phyloP scores from a whole-genome alignment of 441 rosid genomes.

The Erodium texanum region DNA sequence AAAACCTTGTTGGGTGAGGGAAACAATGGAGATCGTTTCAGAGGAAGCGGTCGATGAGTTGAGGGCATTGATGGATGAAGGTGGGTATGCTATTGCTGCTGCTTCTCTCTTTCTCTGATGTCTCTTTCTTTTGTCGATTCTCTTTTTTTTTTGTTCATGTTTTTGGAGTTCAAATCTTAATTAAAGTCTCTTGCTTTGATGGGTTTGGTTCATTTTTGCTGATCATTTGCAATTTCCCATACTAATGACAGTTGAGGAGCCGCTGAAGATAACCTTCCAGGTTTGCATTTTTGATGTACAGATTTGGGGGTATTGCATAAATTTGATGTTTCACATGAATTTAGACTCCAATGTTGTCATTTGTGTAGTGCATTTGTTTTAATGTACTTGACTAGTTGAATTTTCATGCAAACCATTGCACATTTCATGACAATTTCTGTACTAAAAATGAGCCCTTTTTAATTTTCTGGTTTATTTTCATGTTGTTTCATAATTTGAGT shows the following conservation, averaged over 20 bases:
- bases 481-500: neutral
- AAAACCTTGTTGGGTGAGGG: neutral
- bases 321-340: too few relatives aligned
- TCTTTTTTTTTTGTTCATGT: neutral
- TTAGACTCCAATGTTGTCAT: neutral
- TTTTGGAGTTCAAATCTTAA: neutral
- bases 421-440: neutral
- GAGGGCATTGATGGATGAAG: slow-evolving; percentile 58
- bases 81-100: slow-evolving; percentile 14
- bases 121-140: too few relatives aligned
- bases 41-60: slow-evolving; percentile 62
- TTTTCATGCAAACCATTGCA: neutral
- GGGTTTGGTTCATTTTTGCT: slow-evolving; percentile 5
- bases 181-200: neutral
- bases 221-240: slow-evolving; percentile 9
- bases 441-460: neutral
- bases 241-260: slow-evolving; percentile 58
- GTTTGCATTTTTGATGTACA: slow-evolving; percentile 27
- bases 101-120: too few relatives aligned
- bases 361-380: neutral
- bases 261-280: slow-evolving; percentile 58
- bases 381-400: neutral
- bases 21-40: slow-evolving; percentile 45
- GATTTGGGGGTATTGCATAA: neutral
- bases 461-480: neutral